phyloP scores from a whole-genome alignment of 306 rosid genomes.

The Trifolium pratense region DNA sequence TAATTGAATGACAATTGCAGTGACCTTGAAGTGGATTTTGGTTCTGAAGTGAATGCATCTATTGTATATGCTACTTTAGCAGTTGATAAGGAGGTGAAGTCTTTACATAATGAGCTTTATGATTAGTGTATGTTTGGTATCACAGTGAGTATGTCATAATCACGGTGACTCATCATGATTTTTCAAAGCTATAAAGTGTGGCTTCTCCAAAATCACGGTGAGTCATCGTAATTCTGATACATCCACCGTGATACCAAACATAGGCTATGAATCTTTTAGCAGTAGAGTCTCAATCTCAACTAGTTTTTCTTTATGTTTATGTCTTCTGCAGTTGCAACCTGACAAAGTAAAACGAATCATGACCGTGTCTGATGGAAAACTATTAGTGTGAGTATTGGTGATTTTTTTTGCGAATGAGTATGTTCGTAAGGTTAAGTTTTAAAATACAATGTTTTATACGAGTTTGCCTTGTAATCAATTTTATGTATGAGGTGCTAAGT shows the following conservation, averaged over 20 bases:
- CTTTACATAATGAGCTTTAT: conserved; percentile 19
- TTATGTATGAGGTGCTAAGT: background rate
- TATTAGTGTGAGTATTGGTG: conserved; percentile 62
- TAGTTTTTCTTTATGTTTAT: background rate
- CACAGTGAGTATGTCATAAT: no score
- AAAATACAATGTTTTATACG: conserved; percentile 8
- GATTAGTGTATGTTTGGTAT: no score
- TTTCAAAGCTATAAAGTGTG: no score
- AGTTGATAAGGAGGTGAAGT: conserved; percentile 72
- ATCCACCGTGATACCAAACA: no score
- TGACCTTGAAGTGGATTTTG: conserved; percentile 80
- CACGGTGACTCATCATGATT: no score
- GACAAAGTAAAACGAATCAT: conserved; percentile 81
- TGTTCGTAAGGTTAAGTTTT: conserved; percentile 4
- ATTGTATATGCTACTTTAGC: conserved; percentile 67
- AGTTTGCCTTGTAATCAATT: conserved; percentile 9
- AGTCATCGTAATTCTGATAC: no score
- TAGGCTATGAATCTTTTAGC: conserved; percentile 29
- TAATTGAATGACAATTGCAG: conserved; percentile 49
- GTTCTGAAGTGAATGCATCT: conserved; percentile 71
- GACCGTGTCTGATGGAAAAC: conserved; percentile 70
- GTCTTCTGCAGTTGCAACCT: conserved; percentile 70
- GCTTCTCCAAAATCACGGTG: no score
- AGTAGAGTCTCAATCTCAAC: background rate
- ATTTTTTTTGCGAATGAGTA: background rate